phyloP scores from a whole-genome alignment of 352 stramenopile genomes.

The Phytophthora aleatoria region DNA sequence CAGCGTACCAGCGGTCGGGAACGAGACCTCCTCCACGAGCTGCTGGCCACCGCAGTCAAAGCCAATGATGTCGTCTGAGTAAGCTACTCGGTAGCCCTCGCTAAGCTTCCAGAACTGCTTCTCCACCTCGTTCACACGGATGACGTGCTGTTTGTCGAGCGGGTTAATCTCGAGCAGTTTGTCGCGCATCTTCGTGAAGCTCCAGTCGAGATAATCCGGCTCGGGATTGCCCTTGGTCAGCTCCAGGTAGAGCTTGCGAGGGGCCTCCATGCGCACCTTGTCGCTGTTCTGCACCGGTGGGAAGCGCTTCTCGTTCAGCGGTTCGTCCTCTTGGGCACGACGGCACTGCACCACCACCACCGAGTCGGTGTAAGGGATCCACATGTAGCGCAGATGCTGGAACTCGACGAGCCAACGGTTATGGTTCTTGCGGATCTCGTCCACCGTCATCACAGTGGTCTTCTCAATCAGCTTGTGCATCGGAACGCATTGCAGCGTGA shows the following conservation, averaged over 20 bases:
- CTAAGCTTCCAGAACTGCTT: slow-evolving; percentile 95
- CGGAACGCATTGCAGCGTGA: slow-evolving; percentile 96
- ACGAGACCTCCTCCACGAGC: slow-evolving; percentile 97
- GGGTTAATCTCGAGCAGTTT: slow-evolving; percentile 85
- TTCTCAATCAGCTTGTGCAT: slow-evolving; percentile 94
- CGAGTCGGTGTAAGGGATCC: slow-evolving; percentile 97
- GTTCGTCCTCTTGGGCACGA: slow-evolving; percentile 54
- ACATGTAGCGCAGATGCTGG: slow-evolving; percentile 97
- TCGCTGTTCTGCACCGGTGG: slow-evolving; percentile 50
- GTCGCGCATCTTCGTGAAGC: slow-evolving; percentile 86
- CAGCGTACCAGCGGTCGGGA: slow-evolving; percentile 79
- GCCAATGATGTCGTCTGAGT: slow-evolving; percentile 95
- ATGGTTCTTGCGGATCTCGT: slow-evolving; percentile 88
- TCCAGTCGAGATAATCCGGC: slow-evolving; percentile 75
- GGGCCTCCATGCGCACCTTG: slow-evolving; percentile 72
- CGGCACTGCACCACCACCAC: slow-evolving; percentile 95
- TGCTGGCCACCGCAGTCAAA: slow-evolving; percentile 99
- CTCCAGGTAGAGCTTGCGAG: slow-evolving; percentile 83
- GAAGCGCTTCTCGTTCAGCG: slow-evolving; percentile 44
- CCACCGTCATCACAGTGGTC: slow-evolving; percentile 90
- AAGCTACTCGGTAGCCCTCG: slow-evolving; percentile 90
- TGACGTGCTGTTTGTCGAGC: slow-evolving; percentile 93
- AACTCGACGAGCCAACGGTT: slow-evolving; percentile 72
- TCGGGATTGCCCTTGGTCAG: slow-evolving; percentile 60
- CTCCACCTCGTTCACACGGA: slow-evolving; percentile 94